Evolutionary conservation across 768 basidiomycete species (phyloP), one percentile per base, ranked within the genome.

Genomic region (Cubamyces lactineus): DNA sequence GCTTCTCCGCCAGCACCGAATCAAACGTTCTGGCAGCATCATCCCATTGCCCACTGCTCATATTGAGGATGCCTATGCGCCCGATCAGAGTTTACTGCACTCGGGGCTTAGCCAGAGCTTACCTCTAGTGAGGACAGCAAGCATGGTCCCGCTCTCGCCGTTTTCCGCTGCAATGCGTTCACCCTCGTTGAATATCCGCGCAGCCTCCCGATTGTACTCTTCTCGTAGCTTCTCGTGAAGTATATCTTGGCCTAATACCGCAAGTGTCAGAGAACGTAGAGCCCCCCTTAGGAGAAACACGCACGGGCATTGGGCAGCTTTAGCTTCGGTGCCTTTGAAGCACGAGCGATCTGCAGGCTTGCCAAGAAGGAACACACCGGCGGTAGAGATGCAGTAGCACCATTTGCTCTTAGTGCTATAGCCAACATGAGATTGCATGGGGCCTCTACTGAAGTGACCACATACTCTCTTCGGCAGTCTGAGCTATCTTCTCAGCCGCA

Each of bases 11-110:
- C 9, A 98, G 80, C 11, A 96, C 87, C 24, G 82, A 83, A 15
- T 96, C 92, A 67, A 97, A 96, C 1, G 89, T 85, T 19, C 86
- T 83, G 66, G 88, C 75, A 0, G 96, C 95, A 61, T 92, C 88
- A 40, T 95, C 89, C 80, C 94, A 85, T 16, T 87, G 83, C 21
- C 91, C 84, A 4, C 84, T 87, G 1, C 92, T 89, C 19, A 98
- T 78, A 72, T 91, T 87, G 57, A 94, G 84, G 34, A 95, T 87
- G 16, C 91, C 95, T 96, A 51, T 2, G 28, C 2, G 19, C 13
- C 7, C 5, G 9, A 5, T 42, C 13, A 40, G 19, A 15, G 15
- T 2, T 5, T 34, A 42, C n/a, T n/a, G n/a, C 26, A 48, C 13
- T 57, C 57, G 17, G 6, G 16, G 26, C 16, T 13, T 4, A 16